Base-by-base conservation (phyloP, 805 yeast genomes). In the Ogataea pilisensis region DNA sequence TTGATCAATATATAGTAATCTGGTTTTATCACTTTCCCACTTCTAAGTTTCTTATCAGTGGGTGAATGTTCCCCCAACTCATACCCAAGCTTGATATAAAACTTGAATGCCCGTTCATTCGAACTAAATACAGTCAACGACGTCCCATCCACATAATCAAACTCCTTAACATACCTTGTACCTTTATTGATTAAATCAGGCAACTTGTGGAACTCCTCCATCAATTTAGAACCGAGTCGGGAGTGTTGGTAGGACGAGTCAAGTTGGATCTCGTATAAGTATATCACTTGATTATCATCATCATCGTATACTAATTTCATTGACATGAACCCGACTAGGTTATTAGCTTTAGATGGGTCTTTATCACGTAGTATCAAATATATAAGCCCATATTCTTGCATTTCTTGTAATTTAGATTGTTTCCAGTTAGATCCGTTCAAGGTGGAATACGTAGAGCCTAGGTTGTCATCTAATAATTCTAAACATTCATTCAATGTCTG, bases 241-340 rank as follows among this genome's bases (percentile, higher is more conserved):
- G 34, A 28, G 1, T 60, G 58, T 35, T 76, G 74, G 41, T 46
- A 64, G 9, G 35, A 13, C 1, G 64, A 62, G 2, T 42, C 24
- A 0, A 79, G 56, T 40, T 80, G 85, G 28, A 80, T 72, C 51
- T 80, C 85, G 48, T 76, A 80, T 8, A 80, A 60, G 48, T 78
- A 80, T 8, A 79, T 41, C 13, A 70, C 71, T 36, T 64, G 55
- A 7, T 51, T 14, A 4, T 16, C 45, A 8, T 57, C 68, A 22
- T 63, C 60, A 37, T 75, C 78, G 8, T 46, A 26, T 0, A 74
- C 69, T n/a, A 72, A 39, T 46, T 68, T 66, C 39, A 75, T 53
- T 1, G 82, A 74, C 11, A 75, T 32, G 45, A 78, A 77, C 1
- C 70, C 78, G 2, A 59, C 54, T 1, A 69, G 29, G 6, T 47